Conservation (phyloP, 345 rosid species). For the Populus deltoides region DNA sequence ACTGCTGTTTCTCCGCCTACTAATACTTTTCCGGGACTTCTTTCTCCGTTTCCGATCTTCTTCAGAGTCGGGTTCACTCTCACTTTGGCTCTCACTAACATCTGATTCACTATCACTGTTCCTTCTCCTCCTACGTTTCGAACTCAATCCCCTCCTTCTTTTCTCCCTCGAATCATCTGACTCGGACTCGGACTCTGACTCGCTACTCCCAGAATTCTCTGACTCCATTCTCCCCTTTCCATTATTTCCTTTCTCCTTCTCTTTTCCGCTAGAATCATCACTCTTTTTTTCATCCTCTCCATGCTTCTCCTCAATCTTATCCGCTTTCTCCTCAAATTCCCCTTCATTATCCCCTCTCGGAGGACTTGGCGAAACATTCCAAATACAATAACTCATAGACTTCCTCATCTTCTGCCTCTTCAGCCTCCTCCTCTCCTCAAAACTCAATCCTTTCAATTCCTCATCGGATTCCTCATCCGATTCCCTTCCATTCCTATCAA, state of each 20-base stretch:
- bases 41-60: slow-evolving; percentile 31
- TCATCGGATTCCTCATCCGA: slow-evolving; percentile 80
- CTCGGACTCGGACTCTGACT: slow-evolving; percentile 34
- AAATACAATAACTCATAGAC: slow-evolving; percentile 47
- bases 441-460: slow-evolving; percentile 73
- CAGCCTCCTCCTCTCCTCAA: slow-evolving; percentile 73
- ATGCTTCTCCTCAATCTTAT: slow-evolving; percentile 40
- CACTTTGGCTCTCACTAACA: slow-evolving; percentile 46
- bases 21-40: slow-evolving; percentile 33
- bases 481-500: slow-evolving; percentile 24
- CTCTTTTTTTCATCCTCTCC: slow-evolving; percentile 27
- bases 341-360: slow-evolving; percentile 50
- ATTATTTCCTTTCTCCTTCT: slow-evolving; percentile 23
- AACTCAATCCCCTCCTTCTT: slow-evolving; percentile 38
- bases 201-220: slow-evolving; percentile 29
- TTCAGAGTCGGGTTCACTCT: slow-evolving; percentile 43
- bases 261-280: slow-evolving; percentile 35
- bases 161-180: slow-evolving; percentile 33
- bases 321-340: slow-evolving; percentile 27
- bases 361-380: slow-evolving; percentile 83
- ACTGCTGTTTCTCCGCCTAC: slow-evolving; percentile 31
- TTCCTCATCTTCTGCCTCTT: slow-evolving; percentile 92
- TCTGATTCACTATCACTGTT: slow-evolving; percentile 42
- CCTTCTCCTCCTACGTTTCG: slow-evolving; percentile 26
- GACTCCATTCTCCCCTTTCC: slow-evolving; percentile 26